These are phyloP conservation scores for Mortierella alpina DNA, from an alignment of 192 early-diverging fungal species.

Conservation along the genomic window DNA sequence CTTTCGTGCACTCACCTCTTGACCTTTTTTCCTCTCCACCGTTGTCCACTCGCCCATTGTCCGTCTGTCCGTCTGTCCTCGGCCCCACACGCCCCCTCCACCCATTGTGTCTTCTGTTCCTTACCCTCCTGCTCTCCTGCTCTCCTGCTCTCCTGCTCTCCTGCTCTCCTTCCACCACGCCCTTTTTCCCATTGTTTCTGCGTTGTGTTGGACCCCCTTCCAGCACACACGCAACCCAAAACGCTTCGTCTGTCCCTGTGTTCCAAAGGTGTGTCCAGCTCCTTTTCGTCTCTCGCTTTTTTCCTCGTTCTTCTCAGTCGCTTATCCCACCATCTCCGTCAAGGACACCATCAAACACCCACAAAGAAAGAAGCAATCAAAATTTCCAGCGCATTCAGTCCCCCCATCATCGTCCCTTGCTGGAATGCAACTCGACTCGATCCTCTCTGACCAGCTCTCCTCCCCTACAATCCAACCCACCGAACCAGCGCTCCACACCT, in stretches of 20 bases:
- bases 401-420: not conserved
- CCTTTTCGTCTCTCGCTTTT: not conserved
- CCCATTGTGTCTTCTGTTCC: no score
- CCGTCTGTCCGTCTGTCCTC: no score
- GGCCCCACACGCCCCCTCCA: no score
- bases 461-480: not conserved
- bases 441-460: slow-evolving; percentile 17
- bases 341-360: no score
- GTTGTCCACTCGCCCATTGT: no score
- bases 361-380: no score
- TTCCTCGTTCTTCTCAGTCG: slow-evolving; percentile 1
- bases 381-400: not conserved
- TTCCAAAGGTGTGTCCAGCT: not conserved
- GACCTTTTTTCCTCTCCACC: not conserved
- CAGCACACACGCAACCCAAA: not conserved
- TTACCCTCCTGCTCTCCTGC: no score
- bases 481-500: not conserved
- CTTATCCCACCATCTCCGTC: not conserved
- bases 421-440: slow-evolving; percentile 38
- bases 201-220: not conserved
- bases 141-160: no score
- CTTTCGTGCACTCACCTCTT: not conserved
- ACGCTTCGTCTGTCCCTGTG: not conserved
- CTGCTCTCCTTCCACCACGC: not conserved
- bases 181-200: not conserved